Evolutionary conservation across 345 rosid species (phyloP).

Genomic region (Capsella bursapastoris): DNA sequence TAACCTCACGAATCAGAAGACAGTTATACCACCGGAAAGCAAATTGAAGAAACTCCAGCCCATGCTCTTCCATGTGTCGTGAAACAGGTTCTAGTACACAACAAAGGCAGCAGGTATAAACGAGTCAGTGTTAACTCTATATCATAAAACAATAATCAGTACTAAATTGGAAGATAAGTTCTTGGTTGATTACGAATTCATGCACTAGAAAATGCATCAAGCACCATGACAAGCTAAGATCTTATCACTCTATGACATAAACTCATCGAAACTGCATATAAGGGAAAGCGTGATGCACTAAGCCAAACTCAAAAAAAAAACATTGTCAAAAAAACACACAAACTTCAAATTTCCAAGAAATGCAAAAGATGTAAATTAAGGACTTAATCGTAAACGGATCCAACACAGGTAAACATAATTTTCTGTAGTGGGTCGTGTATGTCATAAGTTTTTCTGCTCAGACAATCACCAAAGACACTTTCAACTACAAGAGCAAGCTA

Average conservation of each 20-base stretch:
- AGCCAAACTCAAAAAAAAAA: neutral
- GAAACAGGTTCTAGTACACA: conserved; percentile 84
- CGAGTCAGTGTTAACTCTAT: conserved; percentile 26
- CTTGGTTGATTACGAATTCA: neutral
- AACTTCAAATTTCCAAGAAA: conserved; percentile 1
- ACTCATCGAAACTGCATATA: neutral
- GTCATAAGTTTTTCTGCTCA: conserved; percentile 19
- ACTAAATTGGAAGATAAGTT: neutral
- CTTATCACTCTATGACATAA: conserved; percentile 19
- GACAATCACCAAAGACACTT: conserved; percentile 15
- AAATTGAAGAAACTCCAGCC: conserved; percentile 96
- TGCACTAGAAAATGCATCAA: conserved; percentile 24
- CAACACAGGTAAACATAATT: neutral
- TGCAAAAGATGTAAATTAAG: neutral
- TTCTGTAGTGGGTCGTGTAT: neutral
- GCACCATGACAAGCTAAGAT: conserved; percentile 3
- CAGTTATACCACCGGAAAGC: conserved; percentile 99
- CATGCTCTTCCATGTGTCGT: conserved; percentile 94
- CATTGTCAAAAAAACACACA: neutral
- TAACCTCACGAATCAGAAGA: conserved; percentile 93
- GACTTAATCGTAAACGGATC: neutral
- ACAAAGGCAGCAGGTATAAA: conserved; percentile 12
- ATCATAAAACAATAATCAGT: conserved; percentile 1
- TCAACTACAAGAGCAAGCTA: conserved; percentile 1
- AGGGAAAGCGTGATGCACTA: neutral